Evolutionary conservation across 108 stramenopile species (phyloP).

Genomic region (Cyclotella baltica): DNA sequence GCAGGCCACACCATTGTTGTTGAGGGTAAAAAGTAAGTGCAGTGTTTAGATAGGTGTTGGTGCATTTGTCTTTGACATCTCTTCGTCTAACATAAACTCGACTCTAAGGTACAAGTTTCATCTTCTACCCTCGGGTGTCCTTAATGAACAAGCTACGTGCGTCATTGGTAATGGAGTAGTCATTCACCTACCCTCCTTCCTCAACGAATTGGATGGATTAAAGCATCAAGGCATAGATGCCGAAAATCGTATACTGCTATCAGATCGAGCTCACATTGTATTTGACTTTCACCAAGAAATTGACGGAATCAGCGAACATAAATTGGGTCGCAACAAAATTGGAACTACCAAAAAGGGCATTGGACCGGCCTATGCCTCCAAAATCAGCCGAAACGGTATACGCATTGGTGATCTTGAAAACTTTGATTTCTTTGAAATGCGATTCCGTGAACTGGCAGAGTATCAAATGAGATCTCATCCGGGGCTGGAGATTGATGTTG

Average conservation of each 20-base stretch:
- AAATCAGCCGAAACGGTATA: slow-evolving; percentile 98
- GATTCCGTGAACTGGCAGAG: slow-evolving; percentile 88
- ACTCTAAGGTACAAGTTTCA: slow-evolving; percentile 99
- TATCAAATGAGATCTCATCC: slow-evolving; percentile 75
- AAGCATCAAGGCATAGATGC: slow-evolving; percentile 75
- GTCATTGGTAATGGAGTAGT: slow-evolving; percentile 99
- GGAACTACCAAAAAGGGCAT: slow-evolving; percentile 99
- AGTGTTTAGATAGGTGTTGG: too few relatives aligned
- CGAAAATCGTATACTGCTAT: slow-evolving; percentile 90
- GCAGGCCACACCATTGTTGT: slow-evolving; percentile 98
- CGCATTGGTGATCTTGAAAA: slow-evolving; percentile 93
- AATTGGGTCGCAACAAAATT: slow-evolving; percentile 92
- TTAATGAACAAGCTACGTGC: slow-evolving; percentile 89
- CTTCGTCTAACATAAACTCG: too few relatives aligned
- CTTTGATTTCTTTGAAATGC: slow-evolving; percentile 86
- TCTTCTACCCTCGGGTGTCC: slow-evolving; percentile 96
- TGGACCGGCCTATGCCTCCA: slow-evolving; percentile 98
- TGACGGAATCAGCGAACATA: slow-evolving; percentile 85
- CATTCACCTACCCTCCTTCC: slow-evolving; percentile 94
- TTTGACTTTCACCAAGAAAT: slow-evolving; percentile 99
- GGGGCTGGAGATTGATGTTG: slow-evolving; percentile 91
- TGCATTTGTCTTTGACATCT: too few relatives aligned
- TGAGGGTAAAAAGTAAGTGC: slow-evolving; percentile 90
- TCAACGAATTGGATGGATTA: slow-evolving; percentile 91
- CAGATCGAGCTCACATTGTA: slow-evolving; percentile 97